Base-by-base conservation (phyloP, 1,284 basidiomycete genomes). In the Cryptococcus jaspeensis region DNA sequence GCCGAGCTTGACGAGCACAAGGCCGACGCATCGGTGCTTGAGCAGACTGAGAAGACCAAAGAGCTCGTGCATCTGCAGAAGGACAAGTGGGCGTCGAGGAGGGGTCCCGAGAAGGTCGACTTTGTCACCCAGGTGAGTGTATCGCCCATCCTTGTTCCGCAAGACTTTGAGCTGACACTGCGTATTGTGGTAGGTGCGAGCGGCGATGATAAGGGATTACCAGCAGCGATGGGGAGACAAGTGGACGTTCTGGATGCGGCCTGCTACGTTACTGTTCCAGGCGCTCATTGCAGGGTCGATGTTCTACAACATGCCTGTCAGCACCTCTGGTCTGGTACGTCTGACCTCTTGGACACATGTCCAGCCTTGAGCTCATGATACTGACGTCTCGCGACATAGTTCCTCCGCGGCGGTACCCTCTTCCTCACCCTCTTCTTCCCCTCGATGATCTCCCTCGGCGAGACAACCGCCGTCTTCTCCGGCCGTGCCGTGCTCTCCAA, bases 331-430 rank as follows among this genome's bases (percentile, higher is more conserved):
- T 8, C 88, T 84, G 73, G 51, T 53, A 37, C 22, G 51, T 45
- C 13, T 32, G 28, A 4, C 28, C 9, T 32, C 5, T 32, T 32
- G 28, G 4, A 9, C 28, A 5, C 9, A 32, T 9, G 28, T 32
- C 28, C 28, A 32, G 4, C 28, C 4, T 18, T 37, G 9, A 41
- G 7, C n/a, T n/a, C n/a, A n/a, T n/a, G n/a, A 43, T 13, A 32
- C 38, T 43, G 9, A 52, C 38, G 4, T 42, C n/a, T 25, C 12
- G 8, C 22, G 25, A 32, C 28, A 41, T 16, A 52, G 42, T 94
- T 88, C 80, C 86, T 87, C 15, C 84, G 90, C n/a, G 90, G 90
- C 3, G 91, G 90, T 78, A 73, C 78, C n/a, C 60, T 80, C 52
- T 81, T 80, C 69, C 77, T 79, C 58, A 67, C 75, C 36, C 66